Evolutionary conservation across 1,139 yeast species (phyloP), one percentile per base, ranked within the genome.

Genomic region (Yamadazyma sp.): DNA sequence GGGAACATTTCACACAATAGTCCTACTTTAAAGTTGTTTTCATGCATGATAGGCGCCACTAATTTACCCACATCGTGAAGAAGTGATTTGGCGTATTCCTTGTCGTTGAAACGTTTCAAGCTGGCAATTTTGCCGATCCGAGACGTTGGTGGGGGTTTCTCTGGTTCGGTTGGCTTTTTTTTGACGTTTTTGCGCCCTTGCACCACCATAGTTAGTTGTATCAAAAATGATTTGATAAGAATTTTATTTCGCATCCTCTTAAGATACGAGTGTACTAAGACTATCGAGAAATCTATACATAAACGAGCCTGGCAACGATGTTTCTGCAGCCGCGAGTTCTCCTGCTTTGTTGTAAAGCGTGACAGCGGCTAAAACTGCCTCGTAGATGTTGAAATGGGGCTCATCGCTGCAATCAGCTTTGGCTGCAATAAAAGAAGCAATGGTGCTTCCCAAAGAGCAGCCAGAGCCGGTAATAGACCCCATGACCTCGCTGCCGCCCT

Each of bases 401-500:
- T 32, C 41, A 24, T 4, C 25, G 22, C 15, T 21, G 2, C 54
- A 56, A 24, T 60, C 62, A 0, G 67, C 65, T 28, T 61, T 54
- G 2, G 80, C 76, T 4, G 81, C 81, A 7, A 81, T 53, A 47
- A 70, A 75, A 1, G 86, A 70, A 0, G 86, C 82, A 39, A 88
- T 77, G 0, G 80, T 74, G 35, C 92, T 81, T 1, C 95, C 96
- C 33, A 88, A 64, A 0, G 92, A 77, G 48, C 97, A 90, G 0
- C 97, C 97, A 2, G 94, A 74, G 0, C 96, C 97, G 0, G 97
- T 89, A n/a, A 89, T 76, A 11, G 66, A 56, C 1, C 86, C 85
- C 85, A 89, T 82, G 31, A 82, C 53, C 14, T 67, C 61, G 47
- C 81, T 75, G 0, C 96, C 94, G 11, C 92, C 94, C 2, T 56